Percentiles rank a stretch among this genome's conserved stretches.
These are phyloP conservation scores for Astragalus glycyphyllos DNA, from an alignment of 306 rosid species.

Conservation along the genomic window DNA sequence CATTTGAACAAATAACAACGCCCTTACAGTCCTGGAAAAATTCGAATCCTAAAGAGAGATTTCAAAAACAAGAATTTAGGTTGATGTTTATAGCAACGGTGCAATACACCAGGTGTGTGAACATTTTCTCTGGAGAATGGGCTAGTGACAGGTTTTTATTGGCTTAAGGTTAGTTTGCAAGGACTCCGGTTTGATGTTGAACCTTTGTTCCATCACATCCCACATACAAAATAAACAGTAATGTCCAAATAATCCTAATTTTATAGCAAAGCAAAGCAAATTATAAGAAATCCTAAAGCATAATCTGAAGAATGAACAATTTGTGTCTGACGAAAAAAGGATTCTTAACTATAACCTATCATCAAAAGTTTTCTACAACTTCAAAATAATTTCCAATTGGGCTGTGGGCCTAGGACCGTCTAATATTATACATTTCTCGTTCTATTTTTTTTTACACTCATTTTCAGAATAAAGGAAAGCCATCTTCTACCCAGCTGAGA, in stretches of 20 bases:
- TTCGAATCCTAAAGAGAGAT: slow-evolving; percentile 21
- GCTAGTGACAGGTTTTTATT: not conserved
- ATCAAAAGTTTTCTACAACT: not conserved
- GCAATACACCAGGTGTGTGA: not conserved
- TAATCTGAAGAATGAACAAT: slow-evolving; percentile 3
- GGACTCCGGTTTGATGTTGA: not conserved
- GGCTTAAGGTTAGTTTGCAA: not conserved
- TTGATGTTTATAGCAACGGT: slow-evolving; percentile 1
- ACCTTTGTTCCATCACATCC: not conserved
- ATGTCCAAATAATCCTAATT: not conserved
- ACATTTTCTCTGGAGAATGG: not conserved
- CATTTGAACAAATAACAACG: not conserved
- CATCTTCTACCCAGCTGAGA: slow-evolving; percentile 4
- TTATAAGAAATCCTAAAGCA: not conserved
- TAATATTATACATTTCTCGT: not conserved
- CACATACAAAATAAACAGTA: not conserved
- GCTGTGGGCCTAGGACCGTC: not conserved
- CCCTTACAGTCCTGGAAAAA: not conserved
- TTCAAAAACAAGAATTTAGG: slow-evolving; percentile 15
- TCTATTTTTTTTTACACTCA: not conserved
- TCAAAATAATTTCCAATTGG: not conserved
- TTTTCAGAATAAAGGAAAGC: slow-evolving; percentile 12
- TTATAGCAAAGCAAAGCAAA: not conserved
- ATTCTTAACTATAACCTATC: not conserved
- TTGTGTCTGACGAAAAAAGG: not conserved